Evolutionary conservation across 352 stramenopile species (phyloP), one percentile per base, ranked within the genome.

Genomic region (Pythium folliculosum): DNA sequence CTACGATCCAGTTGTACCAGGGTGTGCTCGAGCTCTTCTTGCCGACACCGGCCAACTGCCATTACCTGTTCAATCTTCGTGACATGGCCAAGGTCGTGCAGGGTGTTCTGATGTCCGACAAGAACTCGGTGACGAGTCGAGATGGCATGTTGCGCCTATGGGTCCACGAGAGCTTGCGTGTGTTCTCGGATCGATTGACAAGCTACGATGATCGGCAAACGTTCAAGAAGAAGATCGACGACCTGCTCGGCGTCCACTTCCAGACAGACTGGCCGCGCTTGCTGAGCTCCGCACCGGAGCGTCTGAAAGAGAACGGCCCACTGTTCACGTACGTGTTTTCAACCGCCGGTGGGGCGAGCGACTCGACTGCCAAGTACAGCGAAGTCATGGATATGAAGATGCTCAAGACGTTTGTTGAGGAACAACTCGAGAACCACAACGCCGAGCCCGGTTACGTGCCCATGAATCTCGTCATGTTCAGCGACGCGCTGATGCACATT

Each of bases 121-220:
- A 92, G 51, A 72, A 90, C 50, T 84, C 78, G 13, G 84, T 94
- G 22, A 76, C 80, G 14, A 91, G 84, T 38, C 72, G 77, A 3
- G 84, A 97, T 37, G 75, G 77, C 0, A 84, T 96, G 61, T 45
- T 96, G 8, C 73, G 93, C 0, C 73, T 98, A 0, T 98, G 93
- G 94, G 75, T 95, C 43, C 94, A 98, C 63, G 94, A 98, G 72
- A 89, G 76, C 51, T 60, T 95, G 17, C 85, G 93, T 0, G 90
- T 98, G 12, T 98, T 98, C 60, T 89, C 84, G 1, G 94, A 98
- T 65, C 88, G 94, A 0, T 78, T 98, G 14, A 98, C 96, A 4
- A 96, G 82, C 55, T 63, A 72, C 2, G 87, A 93, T 14, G 95
- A 98, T 64, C 88, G 95, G 13, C 69, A 86, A 21, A 96, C 79